Percentiles rank a stretch among this genome's conserved stretches.
These are phyloP conservation scores for Withania somnifera DNA, from an alignment of 305 asterid species.

Conservation along the genomic window DNA sequence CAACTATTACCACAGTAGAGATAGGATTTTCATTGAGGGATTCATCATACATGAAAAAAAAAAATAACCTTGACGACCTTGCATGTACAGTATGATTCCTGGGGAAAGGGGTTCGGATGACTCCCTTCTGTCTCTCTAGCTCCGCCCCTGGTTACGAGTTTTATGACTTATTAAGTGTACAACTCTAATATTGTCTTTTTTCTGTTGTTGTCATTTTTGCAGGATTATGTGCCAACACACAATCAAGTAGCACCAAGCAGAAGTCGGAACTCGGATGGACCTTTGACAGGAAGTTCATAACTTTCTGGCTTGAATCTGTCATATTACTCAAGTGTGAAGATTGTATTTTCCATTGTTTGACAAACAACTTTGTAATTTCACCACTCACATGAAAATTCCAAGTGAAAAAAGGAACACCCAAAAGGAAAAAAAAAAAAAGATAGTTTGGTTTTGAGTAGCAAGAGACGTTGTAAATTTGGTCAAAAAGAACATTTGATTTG, in stretches of 20 bases:
- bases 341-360: not conserved
- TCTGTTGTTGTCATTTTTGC: conserved; percentile 5
- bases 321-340: not conserved
- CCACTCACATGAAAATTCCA: not conserved
- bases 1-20: no score
- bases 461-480: not conserved
- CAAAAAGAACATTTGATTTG: not conserved
- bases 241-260: conserved; percentile 28
- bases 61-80: not conserved
- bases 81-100: not conserved
- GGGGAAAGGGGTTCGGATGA: not conserved
- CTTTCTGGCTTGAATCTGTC: not conserved
- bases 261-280: conserved; percentile 18
- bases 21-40: no score
- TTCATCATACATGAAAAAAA: not conserved
- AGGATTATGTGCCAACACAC: conserved; percentile 36
- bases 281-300: not conserved
- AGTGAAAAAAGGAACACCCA: not conserved
- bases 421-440: not conserved
- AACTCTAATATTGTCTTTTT: not conserved
- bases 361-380: not conserved
- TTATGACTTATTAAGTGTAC: not conserved
- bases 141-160: not conserved
- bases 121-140: not conserved
- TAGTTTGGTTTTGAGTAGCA: not conserved